phyloP scores from a whole-genome alignment of 768 basidiomycete species.

The Leccinum fibrillosum region DNA sequence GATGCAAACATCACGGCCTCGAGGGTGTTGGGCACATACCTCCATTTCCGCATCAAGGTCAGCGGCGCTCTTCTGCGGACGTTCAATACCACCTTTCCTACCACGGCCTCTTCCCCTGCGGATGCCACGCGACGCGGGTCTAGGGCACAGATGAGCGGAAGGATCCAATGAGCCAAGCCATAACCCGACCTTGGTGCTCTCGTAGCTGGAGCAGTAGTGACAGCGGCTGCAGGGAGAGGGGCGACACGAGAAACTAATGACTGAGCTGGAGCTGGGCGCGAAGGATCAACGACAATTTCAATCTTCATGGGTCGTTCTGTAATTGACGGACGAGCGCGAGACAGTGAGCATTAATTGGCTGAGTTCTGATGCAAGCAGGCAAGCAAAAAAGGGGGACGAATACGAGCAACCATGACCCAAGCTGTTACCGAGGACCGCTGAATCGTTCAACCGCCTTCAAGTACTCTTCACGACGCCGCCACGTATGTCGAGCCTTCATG shows the following conservation, averaged over 20 bases:
- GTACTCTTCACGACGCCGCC: constrained; percentile 21
- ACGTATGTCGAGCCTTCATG: constrained; percentile 22
- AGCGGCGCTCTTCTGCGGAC: constrained; percentile 51
- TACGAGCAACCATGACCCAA: constrained; percentile 33
- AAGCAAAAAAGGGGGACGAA: constrained; percentile 44
- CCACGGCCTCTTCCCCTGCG: constrained; percentile 45
- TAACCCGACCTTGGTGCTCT: constrained; percentile 36
- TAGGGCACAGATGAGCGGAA: constrained; percentile 12
- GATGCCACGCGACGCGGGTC: constrained; percentile 38
- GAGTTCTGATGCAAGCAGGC: constrained; percentile 34
- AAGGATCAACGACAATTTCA: constrained; percentile 91
- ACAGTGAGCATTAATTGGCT: constrained; percentile 35
- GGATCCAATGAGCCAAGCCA: not conserved
- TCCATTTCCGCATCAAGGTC: constrained; percentile 99
- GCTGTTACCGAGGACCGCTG: constrained; percentile 23
- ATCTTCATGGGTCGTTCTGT: constrained; percentile 98
- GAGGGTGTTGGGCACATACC: constrained; percentile 43
- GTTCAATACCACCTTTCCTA: constrained; percentile 46
- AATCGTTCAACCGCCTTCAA: constrained; percentile 24
- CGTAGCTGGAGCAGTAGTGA: constrained; percentile 15
- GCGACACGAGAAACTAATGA: constrained; percentile 87
- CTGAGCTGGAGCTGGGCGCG: constrained; percentile 52
- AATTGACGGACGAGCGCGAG: constrained; percentile 33
- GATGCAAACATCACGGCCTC: not conserved
- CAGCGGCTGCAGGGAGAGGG: constrained; percentile 47